phyloP scores from a whole-genome alignment of 1,139 yeast genomes.

The Debaryomyces nepalensis region DNA sequence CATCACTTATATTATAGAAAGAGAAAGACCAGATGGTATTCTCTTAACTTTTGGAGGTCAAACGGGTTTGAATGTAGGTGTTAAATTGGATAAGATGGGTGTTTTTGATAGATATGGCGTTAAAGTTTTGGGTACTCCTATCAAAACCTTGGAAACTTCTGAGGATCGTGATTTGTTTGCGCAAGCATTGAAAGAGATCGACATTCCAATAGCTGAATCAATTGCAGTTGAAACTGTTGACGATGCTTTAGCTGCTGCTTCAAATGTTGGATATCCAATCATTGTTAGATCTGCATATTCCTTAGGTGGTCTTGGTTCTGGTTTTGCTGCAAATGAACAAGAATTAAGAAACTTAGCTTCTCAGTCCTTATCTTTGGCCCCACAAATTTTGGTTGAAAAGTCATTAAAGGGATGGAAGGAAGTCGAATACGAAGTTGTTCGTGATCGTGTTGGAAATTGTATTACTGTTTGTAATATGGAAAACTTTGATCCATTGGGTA shows the following conservation, averaged over 20 bases:
- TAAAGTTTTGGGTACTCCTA: conserved; percentile 96
- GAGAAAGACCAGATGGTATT: conserved; percentile 96
- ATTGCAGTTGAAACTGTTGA: conserved; percentile 93
- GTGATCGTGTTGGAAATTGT: conserved; percentile 96
- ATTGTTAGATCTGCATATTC: conserved; percentile 98
- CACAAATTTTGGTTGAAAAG: conserved; percentile 95
- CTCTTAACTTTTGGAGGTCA: conserved; percentile 97
- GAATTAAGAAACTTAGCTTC: conserved; percentile 88
- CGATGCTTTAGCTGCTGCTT: conserved; percentile 89
- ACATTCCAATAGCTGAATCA: conserved; percentile 95
- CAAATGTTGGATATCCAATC: conserved; percentile 87
- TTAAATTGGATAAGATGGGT: conserved; percentile 90
- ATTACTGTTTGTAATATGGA: conserved; percentile 99
- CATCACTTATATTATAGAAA: conserved; percentile 89
- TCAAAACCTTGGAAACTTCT: conserved; percentile 90
- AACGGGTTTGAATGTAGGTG: conserved; percentile 96
- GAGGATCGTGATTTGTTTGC: conserved; percentile 98
- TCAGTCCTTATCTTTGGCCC: conserved; percentile 86
- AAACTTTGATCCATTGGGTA: conserved; percentile 96
- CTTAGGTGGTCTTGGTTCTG: conserved; percentile 97
- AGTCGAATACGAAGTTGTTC: conserved; percentile 97
- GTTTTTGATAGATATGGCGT: conserved; percentile 88
- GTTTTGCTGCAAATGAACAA: conserved; percentile 82
- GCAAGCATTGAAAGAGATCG: conserved; percentile 88
- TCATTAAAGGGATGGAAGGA: conserved; percentile 99